Evolutionary conservation across 345 rosid genomes (phyloP).

Genomic region (Lepidium africanum): DNA sequence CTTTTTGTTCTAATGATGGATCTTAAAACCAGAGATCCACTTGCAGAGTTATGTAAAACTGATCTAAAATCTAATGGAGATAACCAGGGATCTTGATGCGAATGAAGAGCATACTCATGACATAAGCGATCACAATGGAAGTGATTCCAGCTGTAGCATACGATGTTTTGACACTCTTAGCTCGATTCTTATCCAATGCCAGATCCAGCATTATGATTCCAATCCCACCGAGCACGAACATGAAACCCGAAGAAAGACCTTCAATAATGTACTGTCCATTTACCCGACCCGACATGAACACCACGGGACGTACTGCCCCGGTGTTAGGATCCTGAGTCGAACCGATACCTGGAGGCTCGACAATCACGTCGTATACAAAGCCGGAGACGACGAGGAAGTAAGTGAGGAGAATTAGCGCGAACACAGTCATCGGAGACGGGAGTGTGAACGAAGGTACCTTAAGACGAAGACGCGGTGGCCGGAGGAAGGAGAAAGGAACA

Average conservation of each 20-base stretch:
- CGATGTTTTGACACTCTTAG: constrained; percentile 67
- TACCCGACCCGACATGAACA: constrained; percentile 84
- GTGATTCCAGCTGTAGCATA: constrained; percentile 76
- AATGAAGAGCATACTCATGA: constrained; percentile 91
- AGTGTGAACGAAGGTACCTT: constrained; percentile 76
- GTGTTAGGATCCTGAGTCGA: constrained; percentile 81
- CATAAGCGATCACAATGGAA: constrained; percentile 61
- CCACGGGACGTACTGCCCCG: constrained; percentile 85
- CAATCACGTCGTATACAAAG: constrained; percentile 86
- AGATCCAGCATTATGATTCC: constrained; percentile 85
- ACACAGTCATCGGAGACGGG: constrained; percentile 87
- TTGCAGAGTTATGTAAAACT: neutral
- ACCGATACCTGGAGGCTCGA: constrained; percentile 97
- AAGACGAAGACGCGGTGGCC: constrained; percentile 86
- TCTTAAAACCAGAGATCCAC: neutral
- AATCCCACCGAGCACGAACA: constrained; percentile 85
- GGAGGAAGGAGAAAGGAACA: constrained; percentile 66
- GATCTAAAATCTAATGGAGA: constrained; percentile 31
- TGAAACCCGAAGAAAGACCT: constrained; percentile 95
- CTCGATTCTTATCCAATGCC: constrained; percentile 81
- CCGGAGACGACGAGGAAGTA: constrained; percentile 94
- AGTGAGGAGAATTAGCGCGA: constrained; percentile 75
- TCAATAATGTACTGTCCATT: constrained; percentile 97
- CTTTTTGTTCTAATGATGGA: neutral
- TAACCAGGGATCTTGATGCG: constrained; percentile 98